Conservation (phyloP, 306 rosid species). For the Cucumis hystrix region DNA sequence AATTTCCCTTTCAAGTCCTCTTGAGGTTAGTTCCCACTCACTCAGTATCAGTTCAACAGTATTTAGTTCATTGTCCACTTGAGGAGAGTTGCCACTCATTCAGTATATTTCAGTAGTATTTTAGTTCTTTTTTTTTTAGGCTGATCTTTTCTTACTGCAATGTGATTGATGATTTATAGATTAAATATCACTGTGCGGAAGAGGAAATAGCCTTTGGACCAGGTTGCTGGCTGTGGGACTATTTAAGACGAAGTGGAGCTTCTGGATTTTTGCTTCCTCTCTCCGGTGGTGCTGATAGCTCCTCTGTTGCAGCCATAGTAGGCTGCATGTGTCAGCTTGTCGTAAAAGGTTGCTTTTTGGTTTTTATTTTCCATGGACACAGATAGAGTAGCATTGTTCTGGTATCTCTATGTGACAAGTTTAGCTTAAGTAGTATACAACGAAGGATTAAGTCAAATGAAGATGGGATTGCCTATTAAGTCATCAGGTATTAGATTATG, state of each 20-base stretch:
- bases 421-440: neutral
- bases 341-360: constrained; percentile 44
- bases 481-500: neutral
- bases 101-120: neutral
- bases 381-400: neutral
- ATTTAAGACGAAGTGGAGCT: constrained; percentile 93
- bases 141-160: neutral
- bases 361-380: neutral
- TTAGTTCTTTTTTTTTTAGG: neutral
- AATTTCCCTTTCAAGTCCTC: constrained; percentile 55
- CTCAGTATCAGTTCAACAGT: neutral
- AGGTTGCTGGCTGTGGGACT: constrained; percentile 98
- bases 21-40: constrained; percentile 32
- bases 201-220: constrained; percentile 99
- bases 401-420: neutral
- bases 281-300: constrained; percentile 99
- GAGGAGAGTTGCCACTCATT: constrained; percentile 28
- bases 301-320: constrained; percentile 90
- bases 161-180: constrained; percentile 30
- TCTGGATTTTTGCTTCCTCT: constrained; percentile 98
- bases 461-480: neutral
- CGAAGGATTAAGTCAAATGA: neutral
- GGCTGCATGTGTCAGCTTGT: constrained; percentile 98
- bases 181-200: constrained; percentile 75
- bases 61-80: constrained; percentile 27